Evolutionary conservation across 371 early-diverging fungal genomes (phyloP).

Genomic region (Choanephora cucurbitarum): DNA sequence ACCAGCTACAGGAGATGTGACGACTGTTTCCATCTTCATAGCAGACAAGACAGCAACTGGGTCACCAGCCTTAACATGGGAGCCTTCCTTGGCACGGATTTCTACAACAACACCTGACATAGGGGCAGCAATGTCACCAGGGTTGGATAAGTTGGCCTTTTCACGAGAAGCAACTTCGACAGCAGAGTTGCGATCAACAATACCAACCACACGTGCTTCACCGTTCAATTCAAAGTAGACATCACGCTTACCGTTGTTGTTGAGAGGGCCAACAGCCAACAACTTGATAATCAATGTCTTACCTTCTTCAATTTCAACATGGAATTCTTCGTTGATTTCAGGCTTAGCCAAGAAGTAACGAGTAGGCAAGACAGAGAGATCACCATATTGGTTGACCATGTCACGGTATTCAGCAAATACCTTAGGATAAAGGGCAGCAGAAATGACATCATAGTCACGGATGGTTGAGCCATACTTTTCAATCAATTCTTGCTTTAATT

Average conservation of each 20-base stretch:
- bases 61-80: slow-evolving; percentile 84
- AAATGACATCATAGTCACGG: slow-evolving; percentile 84
- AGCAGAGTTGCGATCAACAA: slow-evolving; percentile 64
- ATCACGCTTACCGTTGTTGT: slow-evolving; percentile 81
- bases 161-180: slow-evolving; percentile 68
- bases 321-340: slow-evolving; percentile 85
- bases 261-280: slow-evolving; percentile 85
- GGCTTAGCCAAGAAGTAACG: slow-evolving; percentile 88
- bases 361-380: slow-evolving; percentile 86
- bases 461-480: slow-evolving; percentile 78
- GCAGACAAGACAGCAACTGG: slow-evolving; percentile 89
- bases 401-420: slow-evolving; percentile 90
- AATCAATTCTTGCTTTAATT: slow-evolving; percentile 69
- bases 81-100: slow-evolving; percentile 80
- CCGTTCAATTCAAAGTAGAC: slow-evolving; percentile 96
- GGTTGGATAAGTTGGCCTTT: slow-evolving; percentile 76
- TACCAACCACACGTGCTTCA: slow-evolving; percentile 85
- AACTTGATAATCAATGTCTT: slow-evolving; percentile 89
- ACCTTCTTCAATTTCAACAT: slow-evolving; percentile 84
- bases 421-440: slow-evolving; percentile 91
- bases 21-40: slow-evolving; percentile 98
- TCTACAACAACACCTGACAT: slow-evolving; percentile 95
- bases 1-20: slow-evolving; percentile 83
- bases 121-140: slow-evolving; percentile 92
- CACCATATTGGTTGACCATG: slow-evolving; percentile 75